Evolutionary conservation across 1,284 basidiomycete species (phyloP), one percentile per base, ranked within the genome.

Genomic region (Lignosus rhinocerotis): DNA sequence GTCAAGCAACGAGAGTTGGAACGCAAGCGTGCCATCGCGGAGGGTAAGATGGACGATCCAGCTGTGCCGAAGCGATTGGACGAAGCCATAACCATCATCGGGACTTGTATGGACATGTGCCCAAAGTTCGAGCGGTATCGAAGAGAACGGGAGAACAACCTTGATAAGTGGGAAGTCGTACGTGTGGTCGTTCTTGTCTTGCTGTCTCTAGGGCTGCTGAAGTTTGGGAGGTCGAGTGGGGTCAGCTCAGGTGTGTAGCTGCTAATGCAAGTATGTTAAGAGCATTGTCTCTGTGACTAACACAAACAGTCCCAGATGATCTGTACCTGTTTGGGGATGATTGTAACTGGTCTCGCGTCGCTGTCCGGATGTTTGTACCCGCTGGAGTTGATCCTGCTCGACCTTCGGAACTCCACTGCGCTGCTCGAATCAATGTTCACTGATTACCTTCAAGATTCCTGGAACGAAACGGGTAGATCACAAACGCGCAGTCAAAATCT

Each of bases 41-140:
- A 89, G 33, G 94, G 94, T 5, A 86, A 92, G 67, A 94, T 97
- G 81, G 92, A 93, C 57, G 92, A 94, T 66, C 94, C 93, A 0
- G 72, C 79, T 32, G 85, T 88, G 32, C 84, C 90, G 4, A 92
- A 90, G 63, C 81, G 89, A 25, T 81, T 98, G 7, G 90, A 91
- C 60, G 89, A 95, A 60, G 95, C 96, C 2, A 92, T 95, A 55
- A 90, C 89, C 33, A 88, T 98, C 68, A 83, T 92, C 12, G 96
- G 96, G 17, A 96, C 93, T 1, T 98, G 96, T 70, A 77, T 81
- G 75, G 89, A 92, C 62, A 98, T 98, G 94, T 98, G 96, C 72
- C 93, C 94, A 6, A 87, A 91, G 51, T 96, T 93, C 67, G 96
- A 99, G 75, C 81, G 91, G 19, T 94, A 96, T 71, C 85, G 94